phyloP scores from a whole-genome alignment of 2,329 filamentous ascomycete species.

The Pseudogymnoascus sp. region DNA sequence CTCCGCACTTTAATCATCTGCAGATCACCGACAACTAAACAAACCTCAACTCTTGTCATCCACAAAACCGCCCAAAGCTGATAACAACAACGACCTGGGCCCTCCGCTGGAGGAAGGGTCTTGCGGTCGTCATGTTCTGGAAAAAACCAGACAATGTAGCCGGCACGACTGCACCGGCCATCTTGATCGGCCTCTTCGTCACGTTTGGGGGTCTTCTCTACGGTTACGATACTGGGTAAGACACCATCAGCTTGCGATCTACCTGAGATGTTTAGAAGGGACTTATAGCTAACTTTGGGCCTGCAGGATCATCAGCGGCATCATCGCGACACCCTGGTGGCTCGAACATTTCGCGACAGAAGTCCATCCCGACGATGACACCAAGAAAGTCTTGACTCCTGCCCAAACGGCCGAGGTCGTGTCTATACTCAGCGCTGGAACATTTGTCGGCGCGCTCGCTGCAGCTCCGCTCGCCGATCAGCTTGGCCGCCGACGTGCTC shows the following conservation, averaged over 20 bases:
- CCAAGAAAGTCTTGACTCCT: constrained; percentile 33
- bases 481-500: constrained; percentile 46
- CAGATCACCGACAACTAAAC: constrained; percentile 3
- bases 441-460: constrained; percentile 62
- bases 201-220: constrained; percentile 61
- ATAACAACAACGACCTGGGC: constrained; percentile 3
- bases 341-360: constrained; percentile 50
- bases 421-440: constrained; percentile 74
- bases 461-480: constrained; percentile 64
- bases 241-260: constrained; percentile 11
- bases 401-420: constrained; percentile 65
- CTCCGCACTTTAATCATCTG: constrained; percentile 5
- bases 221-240: constrained; percentile 63
- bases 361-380: constrained; percentile 27
- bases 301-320: constrained; percentile 57
- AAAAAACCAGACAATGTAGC: constrained; percentile 68
- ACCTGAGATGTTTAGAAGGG: not conserved
- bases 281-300: constrained; percentile 13
- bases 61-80: constrained; percentile 2
- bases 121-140: constrained; percentile 33
- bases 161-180: constrained; percentile 62
- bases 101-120: constrained; percentile 6
- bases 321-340: constrained; percentile 63
- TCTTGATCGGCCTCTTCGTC: constrained; percentile 65
- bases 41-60: constrained; percentile 3